Evolutionary conservation across 495 filamentous ascomycete species (phyloP).

Genomic region (Pyrenula massariospora): DNA sequence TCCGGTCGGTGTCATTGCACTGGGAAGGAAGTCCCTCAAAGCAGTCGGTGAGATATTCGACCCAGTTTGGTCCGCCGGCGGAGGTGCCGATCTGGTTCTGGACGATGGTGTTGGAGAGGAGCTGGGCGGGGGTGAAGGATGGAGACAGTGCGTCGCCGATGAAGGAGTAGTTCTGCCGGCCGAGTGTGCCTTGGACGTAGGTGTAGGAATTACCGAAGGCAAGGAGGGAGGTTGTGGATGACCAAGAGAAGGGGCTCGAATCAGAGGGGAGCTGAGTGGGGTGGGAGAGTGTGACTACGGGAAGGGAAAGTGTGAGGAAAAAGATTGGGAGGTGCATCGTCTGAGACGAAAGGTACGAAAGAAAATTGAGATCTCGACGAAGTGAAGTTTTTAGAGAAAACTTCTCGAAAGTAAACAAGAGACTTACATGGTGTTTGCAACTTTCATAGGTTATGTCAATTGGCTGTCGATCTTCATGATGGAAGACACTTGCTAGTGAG

Average conservation of each 20-base stretch:
- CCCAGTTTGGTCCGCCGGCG: slow-evolving; percentile 38
- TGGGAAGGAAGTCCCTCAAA: slow-evolving; percentile 27
- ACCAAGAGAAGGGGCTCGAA: background rate
- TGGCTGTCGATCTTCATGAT: no score
- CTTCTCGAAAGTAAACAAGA: background rate
- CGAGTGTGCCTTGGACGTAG: slow-evolving; percentile 37
- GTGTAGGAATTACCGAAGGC: slow-evolving; percentile 48
- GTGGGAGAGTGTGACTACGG: background rate
- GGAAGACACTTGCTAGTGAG: background rate
- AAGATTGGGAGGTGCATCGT: background rate
- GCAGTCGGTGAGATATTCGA: slow-evolving; percentile 36
- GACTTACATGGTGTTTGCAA: background rate
- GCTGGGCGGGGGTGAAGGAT: slow-evolving; percentile 21
- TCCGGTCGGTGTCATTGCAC: slow-evolving; percentile 5
- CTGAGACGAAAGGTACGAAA: background rate
- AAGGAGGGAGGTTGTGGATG: slow-evolving; percentile 4
- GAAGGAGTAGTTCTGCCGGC: slow-evolving; percentile 35
- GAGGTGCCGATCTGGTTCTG: slow-evolving; percentile 37
- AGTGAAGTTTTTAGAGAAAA: background rate
- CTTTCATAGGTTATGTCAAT: no score
- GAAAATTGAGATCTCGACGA: background rate
- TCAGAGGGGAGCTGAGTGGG: background rate
- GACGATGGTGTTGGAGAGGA: slow-evolving; percentile 34
- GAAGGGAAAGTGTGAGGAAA: background rate
- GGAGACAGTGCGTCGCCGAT: slow-evolving; percentile 31